These are phyloP conservation scores for Phytopythium vexans DNA, from an alignment of 352 stramenopile genomes.

Conservation along the genomic window DNA sequence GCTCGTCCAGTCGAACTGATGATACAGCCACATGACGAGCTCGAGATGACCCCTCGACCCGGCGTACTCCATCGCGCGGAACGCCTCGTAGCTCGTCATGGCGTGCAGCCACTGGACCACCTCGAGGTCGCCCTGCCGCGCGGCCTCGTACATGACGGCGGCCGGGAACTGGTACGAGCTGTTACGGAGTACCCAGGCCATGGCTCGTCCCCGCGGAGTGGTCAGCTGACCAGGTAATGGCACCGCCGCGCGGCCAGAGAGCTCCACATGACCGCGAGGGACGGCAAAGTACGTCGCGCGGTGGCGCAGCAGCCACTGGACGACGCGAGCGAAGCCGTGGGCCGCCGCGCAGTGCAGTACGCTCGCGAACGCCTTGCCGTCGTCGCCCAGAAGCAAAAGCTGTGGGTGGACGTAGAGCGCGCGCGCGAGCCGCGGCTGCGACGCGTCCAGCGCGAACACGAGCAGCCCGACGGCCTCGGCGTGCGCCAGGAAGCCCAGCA, in stretches of 20 bases:
- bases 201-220: conserved; percentile 6
- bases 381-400: conserved; percentile 25
- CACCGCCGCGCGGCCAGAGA: too few species aligned
- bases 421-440: conserved; percentile 17
- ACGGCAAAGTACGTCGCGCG: conserved; percentile 14
- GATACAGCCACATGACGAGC: conserved; percentile 32
- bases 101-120: conserved; percentile 39
- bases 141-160: conserved; percentile 39
- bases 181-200: conserved; percentile 34
- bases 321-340: conserved; percentile 19
- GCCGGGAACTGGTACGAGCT: conserved; percentile 26
- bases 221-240: too few species aligned
- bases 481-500: conserved; percentile 21
- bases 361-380: conserved; percentile 16
- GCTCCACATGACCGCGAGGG: too few species aligned
- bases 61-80: conserved; percentile 41
- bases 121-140: conserved; percentile 24
- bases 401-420: conserved; percentile 25
- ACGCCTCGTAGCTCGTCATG: conserved; percentile 24
- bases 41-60: conserved; percentile 24
- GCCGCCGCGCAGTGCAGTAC: conserved; percentile 35
- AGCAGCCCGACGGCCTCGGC: conserved; percentile 26
- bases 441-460: conserved; percentile 27
- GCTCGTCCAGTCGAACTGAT: not conserved
- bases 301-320: conserved; percentile 32